A percentile compares a stretch with the other conserved stretches of the same genome.
Evolutionary conservation across 176 grass and related monocot species (phyloP).

Genomic region (Pontederia paniculata): DNA sequence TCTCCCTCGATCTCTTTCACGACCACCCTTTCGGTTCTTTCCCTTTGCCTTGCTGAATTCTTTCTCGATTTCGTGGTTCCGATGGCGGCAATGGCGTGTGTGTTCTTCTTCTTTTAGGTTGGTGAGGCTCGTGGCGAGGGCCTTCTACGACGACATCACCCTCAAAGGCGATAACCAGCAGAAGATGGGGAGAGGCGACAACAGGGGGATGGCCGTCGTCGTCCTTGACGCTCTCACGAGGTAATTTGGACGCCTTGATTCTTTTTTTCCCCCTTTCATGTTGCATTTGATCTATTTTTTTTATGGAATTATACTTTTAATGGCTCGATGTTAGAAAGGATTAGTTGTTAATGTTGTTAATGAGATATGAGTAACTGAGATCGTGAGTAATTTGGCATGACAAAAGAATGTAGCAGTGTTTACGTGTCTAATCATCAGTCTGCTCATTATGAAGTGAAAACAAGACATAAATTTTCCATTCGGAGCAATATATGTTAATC

Average conservation of each 20-base stretch:
- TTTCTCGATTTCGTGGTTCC: background rate
- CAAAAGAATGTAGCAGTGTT: no score
- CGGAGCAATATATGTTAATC: no score
- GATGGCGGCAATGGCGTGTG: background rate
- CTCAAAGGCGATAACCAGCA: constrained; percentile 91
- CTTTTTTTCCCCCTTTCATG: background rate
- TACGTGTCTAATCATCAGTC: no score
- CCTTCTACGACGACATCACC: constrained; percentile 88
- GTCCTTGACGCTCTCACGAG: constrained; percentile 84
- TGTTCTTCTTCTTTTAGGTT: constrained; percentile 28
- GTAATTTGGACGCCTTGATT: constrained; percentile 15
- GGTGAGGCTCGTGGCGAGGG: constrained; percentile 73
- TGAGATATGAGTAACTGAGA: no score
- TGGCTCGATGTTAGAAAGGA: no score
- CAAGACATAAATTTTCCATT: no score
- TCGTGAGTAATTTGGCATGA: no score
- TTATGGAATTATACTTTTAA: no score
- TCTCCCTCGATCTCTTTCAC: background rate
- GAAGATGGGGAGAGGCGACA: constrained; percentile 84
- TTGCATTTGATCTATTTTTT: no score
- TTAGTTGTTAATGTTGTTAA: no score
- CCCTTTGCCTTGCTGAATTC: background rate
- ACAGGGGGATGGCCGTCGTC: constrained; percentile 93
- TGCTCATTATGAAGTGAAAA: no score
- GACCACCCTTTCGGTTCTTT: constrained; percentile 7